These are phyloP conservation scores for Exophiala sp. DNA, from an alignment of 2,329 filamentous ascomycete genomes.

Conservation along the genomic window DNA sequence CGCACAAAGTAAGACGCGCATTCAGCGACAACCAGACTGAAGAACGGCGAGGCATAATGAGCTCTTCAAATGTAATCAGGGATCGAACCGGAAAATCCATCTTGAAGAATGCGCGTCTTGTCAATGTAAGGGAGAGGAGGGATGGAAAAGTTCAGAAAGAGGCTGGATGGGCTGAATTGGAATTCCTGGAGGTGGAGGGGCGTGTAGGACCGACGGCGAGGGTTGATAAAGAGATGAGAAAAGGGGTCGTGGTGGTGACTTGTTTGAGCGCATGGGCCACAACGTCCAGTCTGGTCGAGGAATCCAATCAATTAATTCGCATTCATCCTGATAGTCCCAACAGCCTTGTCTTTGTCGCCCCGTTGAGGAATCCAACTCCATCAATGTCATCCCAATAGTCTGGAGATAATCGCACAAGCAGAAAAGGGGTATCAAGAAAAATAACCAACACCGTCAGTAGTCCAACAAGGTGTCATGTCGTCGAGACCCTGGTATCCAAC, in stretches of 20 bases:
- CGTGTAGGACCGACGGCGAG: neutral
- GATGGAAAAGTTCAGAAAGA: conserved; percentile 1
- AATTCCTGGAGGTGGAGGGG: neutral
- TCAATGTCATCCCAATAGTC: conserved; percentile 3
- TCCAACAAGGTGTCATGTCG: too few species aligned
- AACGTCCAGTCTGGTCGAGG: too few species aligned
- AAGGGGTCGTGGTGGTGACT: neutral
- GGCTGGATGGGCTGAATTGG: neutral
- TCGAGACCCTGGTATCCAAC: neutral
- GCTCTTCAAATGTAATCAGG: neutral
- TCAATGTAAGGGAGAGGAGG: neutral
- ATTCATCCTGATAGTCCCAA: too few species aligned
- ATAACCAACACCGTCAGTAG: conserved; percentile 3
- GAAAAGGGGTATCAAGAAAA: neutral
- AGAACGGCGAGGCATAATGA: conserved; percentile 4
- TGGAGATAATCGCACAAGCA: neutral
- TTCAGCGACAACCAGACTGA: neutral
- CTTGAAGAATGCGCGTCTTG: conserved; percentile 15
- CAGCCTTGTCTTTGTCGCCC: too few species aligned
- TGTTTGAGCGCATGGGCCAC: neutral
- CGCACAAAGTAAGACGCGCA: neutral
- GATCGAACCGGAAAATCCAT: conserved; percentile 5
- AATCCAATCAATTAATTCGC: too few species aligned
- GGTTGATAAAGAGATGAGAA: conserved; percentile 1
- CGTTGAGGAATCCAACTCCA: neutral